A percentile compares a stretch with the other conserved stretches of the same genome.
phyloP scores from a whole-genome alignment of 225 moss, liverwort and hornwort species.

The Physcomitrellopsis africana region DNA sequence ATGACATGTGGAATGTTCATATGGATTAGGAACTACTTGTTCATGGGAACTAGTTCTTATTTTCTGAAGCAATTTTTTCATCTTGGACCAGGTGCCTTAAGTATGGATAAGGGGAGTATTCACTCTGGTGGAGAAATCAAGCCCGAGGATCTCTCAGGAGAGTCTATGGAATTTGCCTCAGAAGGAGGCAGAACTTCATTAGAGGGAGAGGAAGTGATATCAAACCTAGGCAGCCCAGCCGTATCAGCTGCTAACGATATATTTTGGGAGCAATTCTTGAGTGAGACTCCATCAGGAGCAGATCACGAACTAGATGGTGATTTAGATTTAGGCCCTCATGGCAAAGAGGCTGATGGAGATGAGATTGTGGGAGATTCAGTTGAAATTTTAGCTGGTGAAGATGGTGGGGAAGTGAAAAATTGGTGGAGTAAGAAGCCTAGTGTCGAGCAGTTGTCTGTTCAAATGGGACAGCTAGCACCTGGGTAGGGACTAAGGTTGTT shows the following conservation, averaged over 20 bases:
- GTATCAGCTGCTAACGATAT: constrained; percentile 63
- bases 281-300: constrained; percentile 58
- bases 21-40: no score
- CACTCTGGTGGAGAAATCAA: constrained; percentile 24
- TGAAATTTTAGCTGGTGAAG: constrained; percentile 30
- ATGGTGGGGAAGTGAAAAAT: constrained; percentile 45
- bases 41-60: not conserved
- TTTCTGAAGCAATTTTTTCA: not conserved
- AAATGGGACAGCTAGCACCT: constrained; percentile 86
- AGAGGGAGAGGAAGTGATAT: constrained; percentile 52
- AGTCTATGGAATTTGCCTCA: constrained; percentile 50
- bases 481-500: constrained; percentile 34
- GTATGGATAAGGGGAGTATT: constrained; percentile 32
- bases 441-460: constrained; percentile 80
- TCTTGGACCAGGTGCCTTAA: constrained; percentile 37
- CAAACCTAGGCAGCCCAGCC: constrained; percentile 46
- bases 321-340: constrained; percentile 42
- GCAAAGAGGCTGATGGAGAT: constrained; percentile 45
- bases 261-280: constrained; percentile 96
- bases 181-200: constrained; percentile 40
- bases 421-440: constrained; percentile 66
- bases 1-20: no score
- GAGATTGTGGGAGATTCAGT: constrained; percentile 31
- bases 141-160: constrained; percentile 40
- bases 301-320: constrained; percentile 60